Evolutionary conservation across 768 basidiomycete genomes (phyloP).

Genomic region (Boletus edulis): DNA sequence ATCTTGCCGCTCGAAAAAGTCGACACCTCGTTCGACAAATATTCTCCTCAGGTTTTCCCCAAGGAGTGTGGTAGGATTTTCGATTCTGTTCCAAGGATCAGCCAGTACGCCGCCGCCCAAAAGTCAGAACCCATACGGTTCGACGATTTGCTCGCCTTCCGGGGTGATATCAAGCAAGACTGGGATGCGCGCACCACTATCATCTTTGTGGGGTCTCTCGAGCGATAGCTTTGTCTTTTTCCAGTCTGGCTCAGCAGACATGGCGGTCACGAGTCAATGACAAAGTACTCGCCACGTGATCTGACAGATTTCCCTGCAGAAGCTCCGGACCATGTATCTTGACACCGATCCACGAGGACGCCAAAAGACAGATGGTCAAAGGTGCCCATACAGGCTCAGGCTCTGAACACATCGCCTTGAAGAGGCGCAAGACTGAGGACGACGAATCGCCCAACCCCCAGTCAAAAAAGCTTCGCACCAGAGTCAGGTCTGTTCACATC

Average conservation of each 20-base stretch:
- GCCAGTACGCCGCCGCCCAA: conserved; percentile 2
- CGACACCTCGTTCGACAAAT: conserved; percentile 68
- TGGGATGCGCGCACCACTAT: conserved; percentile 61
- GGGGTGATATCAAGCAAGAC: conserved; percentile 65
- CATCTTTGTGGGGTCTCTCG: conserved; percentile 81
- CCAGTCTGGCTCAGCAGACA: conserved; percentile 44
- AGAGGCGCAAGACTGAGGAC: conserved; percentile 66
- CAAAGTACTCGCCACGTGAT: conserved; percentile 25
- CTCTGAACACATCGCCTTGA: conserved; percentile 38
- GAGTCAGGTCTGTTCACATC: conserved; percentile 62
- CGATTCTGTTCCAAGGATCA: conserved; percentile 40
- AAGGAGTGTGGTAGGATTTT: conserved; percentile 56
- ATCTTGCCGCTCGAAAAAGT: conserved; percentile 65
- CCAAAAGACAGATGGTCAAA: conserved; percentile 28
- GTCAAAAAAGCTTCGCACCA: conserved; percentile 64
- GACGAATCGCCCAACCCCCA: conserved; percentile 44
- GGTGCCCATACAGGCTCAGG: conserved; percentile 13
- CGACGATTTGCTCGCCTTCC: conserved; percentile 67
- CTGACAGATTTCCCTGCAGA: conserved; percentile 5
- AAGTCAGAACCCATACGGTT: conserved; percentile 52
- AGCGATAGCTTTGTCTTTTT: conserved; percentile 65
- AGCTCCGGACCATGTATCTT: conserved; percentile 23
- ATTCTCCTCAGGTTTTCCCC: conserved; percentile 66
- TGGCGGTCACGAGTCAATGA: not conserved
- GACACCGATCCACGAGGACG: conserved; percentile 30